Base-by-base conservation (phyloP, 2,329 filamentous ascomycete species). In the Madurella fahalii region DNA sequence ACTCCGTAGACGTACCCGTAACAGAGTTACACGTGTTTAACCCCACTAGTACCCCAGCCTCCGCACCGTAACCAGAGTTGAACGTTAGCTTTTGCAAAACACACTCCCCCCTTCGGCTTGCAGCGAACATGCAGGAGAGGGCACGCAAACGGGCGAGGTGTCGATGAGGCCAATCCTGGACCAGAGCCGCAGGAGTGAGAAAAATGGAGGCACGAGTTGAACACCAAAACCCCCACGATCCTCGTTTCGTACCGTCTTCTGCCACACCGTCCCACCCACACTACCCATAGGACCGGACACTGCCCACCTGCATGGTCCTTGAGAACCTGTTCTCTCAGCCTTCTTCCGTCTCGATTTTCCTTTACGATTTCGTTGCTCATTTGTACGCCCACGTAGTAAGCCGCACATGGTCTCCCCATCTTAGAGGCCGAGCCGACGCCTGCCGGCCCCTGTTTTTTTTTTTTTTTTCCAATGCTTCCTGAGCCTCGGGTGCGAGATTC, bases 21-120 rank as follows among this genome's bases (percentile, higher is more conserved):
- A 53, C 57, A 15, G 49, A 37, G 57, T 61, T 59, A 61, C 59
- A 61, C 57, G 59, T 61, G 59, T 61, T 57, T 52, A 37, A 54
- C 59, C 56, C 57, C 59, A 59, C 52, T 32, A 18, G 31, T 15
- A 52, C n/a, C 43, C 43, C 34, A 45, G 43, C 52, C 37, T 12
- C 47, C 54, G 16, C 44, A 11, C 17, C 20, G 32, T 41, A 42
- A 42, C 30, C 42, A 25, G 25, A 25, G 7, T 7, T 25, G 25
- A 7, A 25, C 25, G 4, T 25, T 25, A 25, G 3, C 25, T 25
- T 7, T 25, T 7, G 25, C 25, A 25, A 25, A 7, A 25, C 25
- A 7, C 25, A 25, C 50, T 37, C 30, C 25, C 40, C 16, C 51
- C 48, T 52, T 40, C 56, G 45, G 51, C 46, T 20, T 53, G 50